A percentile compares a stretch with the other conserved stretches of the same genome.
Evolutionary conservation across 768 basidiomycete genomes (phyloP).

Genomic region (Coprinopsis marcescibilis): DNA sequence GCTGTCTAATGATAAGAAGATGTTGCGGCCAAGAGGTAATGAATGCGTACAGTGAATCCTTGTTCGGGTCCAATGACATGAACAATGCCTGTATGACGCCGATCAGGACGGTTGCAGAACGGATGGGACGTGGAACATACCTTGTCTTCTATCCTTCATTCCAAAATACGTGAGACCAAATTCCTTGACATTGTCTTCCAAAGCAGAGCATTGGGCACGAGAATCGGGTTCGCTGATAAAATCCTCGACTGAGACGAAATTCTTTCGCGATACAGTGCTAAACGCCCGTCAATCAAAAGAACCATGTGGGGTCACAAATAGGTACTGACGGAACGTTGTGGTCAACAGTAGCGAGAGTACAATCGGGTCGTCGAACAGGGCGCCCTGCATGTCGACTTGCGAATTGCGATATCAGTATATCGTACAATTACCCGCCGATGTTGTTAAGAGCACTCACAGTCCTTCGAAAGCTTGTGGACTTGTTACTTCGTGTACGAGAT

Average conservation of each 20-base stretch:
- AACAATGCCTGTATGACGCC: conserved; percentile 52
- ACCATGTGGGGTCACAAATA: neutral
- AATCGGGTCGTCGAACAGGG: conserved; percentile 78
- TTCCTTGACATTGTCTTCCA: conserved; percentile 88
- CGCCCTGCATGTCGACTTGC: conserved; percentile 66
- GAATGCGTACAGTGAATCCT: conserved; percentile 68
- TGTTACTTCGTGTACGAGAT: conserved; percentile 87
- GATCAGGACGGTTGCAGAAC: too few relatives aligned
- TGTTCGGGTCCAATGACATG: conserved; percentile 93
- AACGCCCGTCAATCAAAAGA: conserved; percentile 9
- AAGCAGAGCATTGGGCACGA: conserved; percentile 72
- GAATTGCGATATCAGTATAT: conserved; percentile 11
- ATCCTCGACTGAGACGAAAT: conserved; percentile 59
- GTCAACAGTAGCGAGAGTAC: conserved; percentile 85
- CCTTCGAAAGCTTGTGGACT: conserved; percentile 91
- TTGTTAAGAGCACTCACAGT: conserved; percentile 41
- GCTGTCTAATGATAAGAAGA: conserved; percentile 27
- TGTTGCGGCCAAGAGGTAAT: neutral
- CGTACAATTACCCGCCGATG: neutral
- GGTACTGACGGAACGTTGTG: conserved; percentile 80
- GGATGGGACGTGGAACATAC: too few relatives aligned
- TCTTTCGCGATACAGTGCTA: conserved; percentile 71
- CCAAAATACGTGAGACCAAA: conserved; percentile 92
- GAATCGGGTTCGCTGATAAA: conserved; percentile 86
- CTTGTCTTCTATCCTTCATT: conserved; percentile 84